Percentiles rank a stretch among this genome's conserved stretches.
These are phyloP conservation scores for Trichosanthes truncata DNA, from an alignment of 306 rosid genomes.

Conservation along the genomic window DNA sequence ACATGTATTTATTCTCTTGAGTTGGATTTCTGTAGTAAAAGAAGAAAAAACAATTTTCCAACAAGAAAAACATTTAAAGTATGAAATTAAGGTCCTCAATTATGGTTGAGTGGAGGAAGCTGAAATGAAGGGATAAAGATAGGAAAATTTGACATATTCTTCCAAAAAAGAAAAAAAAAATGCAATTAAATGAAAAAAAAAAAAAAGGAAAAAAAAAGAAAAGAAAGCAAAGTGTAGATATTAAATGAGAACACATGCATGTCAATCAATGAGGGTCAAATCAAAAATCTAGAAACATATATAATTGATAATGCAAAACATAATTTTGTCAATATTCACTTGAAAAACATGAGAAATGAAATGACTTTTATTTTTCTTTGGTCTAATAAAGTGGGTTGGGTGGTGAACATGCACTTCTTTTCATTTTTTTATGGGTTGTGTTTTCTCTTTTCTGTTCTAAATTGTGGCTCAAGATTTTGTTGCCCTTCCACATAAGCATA, in stretches of 20 bases:
- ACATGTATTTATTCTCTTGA: too few relatives aligned
- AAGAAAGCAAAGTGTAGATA: not conserved
- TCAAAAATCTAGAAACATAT: not conserved
- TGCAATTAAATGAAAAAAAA: not conserved
- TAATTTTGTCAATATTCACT: not conserved
- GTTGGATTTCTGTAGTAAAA: too few relatives aligned
- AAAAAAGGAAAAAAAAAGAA: not conserved
- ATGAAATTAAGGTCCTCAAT: not conserved
- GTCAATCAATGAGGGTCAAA: not conserved
- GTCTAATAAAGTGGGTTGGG: not conserved
- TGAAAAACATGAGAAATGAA: not conserved
- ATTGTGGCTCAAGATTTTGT: not conserved
- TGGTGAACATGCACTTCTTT: not conserved
- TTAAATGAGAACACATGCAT: conserved; percentile 4
- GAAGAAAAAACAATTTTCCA: not conserved
- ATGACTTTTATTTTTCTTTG: not conserved
- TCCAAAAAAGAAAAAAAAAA: not conserved
- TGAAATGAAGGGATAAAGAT: not conserved
- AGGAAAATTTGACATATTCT: not conserved
- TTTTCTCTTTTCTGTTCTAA: not conserved
- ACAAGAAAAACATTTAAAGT: not conserved
- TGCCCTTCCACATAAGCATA: not conserved
- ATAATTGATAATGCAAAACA: not conserved
- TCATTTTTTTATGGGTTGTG: not conserved
- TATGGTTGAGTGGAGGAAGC: not conserved